phyloP scores from a whole-genome alignment of 1,284 basidiomycete species.

The Leccinum pallidistipes region DNA sequence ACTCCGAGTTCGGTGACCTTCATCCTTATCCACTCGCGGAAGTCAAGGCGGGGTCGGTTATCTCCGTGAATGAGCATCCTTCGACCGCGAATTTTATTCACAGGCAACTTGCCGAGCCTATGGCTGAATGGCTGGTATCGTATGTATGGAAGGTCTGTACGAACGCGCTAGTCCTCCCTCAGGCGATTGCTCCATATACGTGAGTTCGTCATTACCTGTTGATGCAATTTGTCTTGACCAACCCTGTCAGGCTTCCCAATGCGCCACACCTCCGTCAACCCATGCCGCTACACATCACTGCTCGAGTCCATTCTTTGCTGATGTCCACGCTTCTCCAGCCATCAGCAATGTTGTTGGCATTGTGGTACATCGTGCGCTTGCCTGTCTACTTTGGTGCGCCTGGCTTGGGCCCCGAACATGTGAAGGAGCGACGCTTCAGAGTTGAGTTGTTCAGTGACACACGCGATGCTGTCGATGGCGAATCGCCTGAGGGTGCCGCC shows the following conservation, averaged over 20 bases:
- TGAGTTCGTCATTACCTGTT: slow-evolving; percentile 35
- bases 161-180: slow-evolving; percentile 58
- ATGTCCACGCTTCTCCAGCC: slow-evolving; percentile 81
- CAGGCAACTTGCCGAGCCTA: slow-evolving; percentile 69
- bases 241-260: slow-evolving; percentile 32
- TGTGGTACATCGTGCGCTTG: slow-evolving; percentile 82
- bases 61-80: slow-evolving; percentile 29
- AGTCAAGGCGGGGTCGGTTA: slow-evolving; percentile 16
- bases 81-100: slow-evolving; percentile 58
- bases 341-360: slow-evolving; percentile 73
- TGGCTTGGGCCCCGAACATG: slow-evolving; percentile 44
- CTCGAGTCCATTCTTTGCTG: slow-evolving; percentile 69
- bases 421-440: slow-evolving; percentile 64
- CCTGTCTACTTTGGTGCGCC: slow-evolving; percentile 64
- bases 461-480: slow-evolving; percentile 46
- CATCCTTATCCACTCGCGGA: slow-evolving; percentile 16
- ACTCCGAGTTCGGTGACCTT: slow-evolving; percentile 20
- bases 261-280: slow-evolving; percentile 37
- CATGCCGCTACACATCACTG: slow-evolving; percentile 49
- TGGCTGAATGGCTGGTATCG: slow-evolving; percentile 73
- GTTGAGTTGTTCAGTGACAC: slow-evolving; percentile 57
- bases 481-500: slow-evolving; percentile 52
- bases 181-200: slow-evolving; percentile 46
- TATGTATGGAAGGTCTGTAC: slow-evolving; percentile 81
- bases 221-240: slow-evolving; percentile 12